phyloP scores from a whole-genome alignment of 2,329 filamentous ascomycete species.

The Diplodia corticola region DNA sequence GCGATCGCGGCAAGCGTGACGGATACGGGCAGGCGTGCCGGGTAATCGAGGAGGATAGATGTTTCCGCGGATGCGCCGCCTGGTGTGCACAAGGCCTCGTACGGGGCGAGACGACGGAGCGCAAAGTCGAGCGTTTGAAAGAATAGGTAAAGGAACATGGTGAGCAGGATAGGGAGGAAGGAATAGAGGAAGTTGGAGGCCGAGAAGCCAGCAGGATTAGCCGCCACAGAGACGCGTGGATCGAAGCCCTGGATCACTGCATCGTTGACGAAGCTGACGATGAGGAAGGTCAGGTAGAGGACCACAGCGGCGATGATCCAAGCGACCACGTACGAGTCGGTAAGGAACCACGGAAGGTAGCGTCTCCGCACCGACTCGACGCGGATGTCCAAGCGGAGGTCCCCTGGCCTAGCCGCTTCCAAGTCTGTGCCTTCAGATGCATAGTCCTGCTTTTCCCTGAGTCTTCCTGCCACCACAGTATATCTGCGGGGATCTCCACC shows the following conservation, averaged over 20 bases:
- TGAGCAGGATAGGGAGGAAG: conserved; percentile 69
- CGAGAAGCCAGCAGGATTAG: conserved; percentile 68
- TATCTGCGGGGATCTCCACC: conserved; percentile 54
- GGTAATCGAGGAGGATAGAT: conserved; percentile 70
- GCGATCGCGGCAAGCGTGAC: conserved; percentile 58
- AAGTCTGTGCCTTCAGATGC: conserved; percentile 35
- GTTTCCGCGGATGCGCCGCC: conserved; percentile 63
- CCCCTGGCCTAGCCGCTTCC: conserved; percentile 35
- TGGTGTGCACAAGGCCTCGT: conserved; percentile 61
- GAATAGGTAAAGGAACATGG: conserved; percentile 65
- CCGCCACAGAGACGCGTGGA: conserved; percentile 64
- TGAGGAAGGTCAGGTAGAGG: conserved; percentile 56
- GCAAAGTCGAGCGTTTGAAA: conserved; percentile 68
- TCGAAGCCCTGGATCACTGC: conserved; percentile 69
- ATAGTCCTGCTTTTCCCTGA: conserved; percentile 42
- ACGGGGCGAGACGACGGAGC: conserved; percentile 67
- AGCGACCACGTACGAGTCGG: conserved; percentile 63
- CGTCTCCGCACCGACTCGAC: conserved; percentile 59
- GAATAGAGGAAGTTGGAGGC: conserved; percentile 85
- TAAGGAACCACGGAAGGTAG: conserved; percentile 77
- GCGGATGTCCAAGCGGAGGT: conserved; percentile 54
- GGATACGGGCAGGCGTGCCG: conserved; percentile 64
- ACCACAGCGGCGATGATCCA: conserved; percentile 55
- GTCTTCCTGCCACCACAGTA: conserved; percentile 51
- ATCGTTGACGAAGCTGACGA: conserved; percentile 74